Percentiles rank a stretch among this genome's conserved stretches.
Evolutionary conservation across 305 asterid genomes (phyloP).

Genomic region (Plantago coronopus): DNA sequence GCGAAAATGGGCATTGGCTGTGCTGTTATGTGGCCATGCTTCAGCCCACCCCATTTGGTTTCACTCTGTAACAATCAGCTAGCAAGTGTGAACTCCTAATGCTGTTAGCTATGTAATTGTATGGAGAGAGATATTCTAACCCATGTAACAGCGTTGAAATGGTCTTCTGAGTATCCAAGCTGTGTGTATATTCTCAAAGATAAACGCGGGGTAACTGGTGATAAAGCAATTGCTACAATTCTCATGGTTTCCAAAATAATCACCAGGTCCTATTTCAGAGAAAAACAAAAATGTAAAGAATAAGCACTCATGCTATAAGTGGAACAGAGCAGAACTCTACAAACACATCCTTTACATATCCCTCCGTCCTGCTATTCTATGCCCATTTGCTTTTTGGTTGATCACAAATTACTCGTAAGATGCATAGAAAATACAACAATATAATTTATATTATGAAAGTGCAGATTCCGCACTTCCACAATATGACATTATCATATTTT

Average conservation of each 20-base stretch:
- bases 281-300: not conserved
- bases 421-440: too few species aligned
- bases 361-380: too few species aligned
- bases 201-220: conserved; percentile 81
- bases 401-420: too few species aligned
- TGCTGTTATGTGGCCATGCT: conserved; percentile 66
- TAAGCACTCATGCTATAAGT: not conserved
- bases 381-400: too few species aligned
- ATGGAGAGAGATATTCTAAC: conserved; percentile 30
- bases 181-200: conserved; percentile 69
- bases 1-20: conserved; percentile 75
- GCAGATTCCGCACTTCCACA: too few species aligned
- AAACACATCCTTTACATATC: too few species aligned
- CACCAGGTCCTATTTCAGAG: conserved; percentile 66
- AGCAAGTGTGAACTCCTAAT: conserved; percentile 15
- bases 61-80: conserved; percentile 54
- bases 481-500: too few species aligned
- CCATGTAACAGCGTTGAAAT: conserved; percentile 70
- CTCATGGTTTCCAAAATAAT: conserved; percentile 74
- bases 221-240: conserved; percentile 68
- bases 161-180: conserved; percentile 81
- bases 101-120: not conserved
- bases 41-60: conserved; percentile 88
- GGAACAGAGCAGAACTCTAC: not conserved
- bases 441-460: too few species aligned